A percentile compares a stretch with the other conserved stretches of the same genome.
Conservation (phyloP, 2,329 filamentous ascomycete genomes). For the Lasiodiplodia theobromae region DNA sequence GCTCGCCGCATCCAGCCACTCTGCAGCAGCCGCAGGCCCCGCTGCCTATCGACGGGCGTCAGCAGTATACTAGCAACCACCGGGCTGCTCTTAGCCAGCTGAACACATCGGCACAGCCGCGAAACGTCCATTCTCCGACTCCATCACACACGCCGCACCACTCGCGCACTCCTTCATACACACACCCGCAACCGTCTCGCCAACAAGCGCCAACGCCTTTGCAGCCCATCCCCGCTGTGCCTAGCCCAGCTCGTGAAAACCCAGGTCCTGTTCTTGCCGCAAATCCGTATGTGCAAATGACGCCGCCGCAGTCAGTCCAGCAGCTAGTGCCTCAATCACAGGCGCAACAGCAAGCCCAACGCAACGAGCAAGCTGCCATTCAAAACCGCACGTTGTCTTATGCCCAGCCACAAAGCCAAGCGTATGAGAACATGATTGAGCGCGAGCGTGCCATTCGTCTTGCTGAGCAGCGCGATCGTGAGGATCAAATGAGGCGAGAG, state of each 20-base stretch:
- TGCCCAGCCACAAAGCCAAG: slow-evolving; percentile 10
- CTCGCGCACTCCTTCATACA: slow-evolving; percentile 26
- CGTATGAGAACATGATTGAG: slow-evolving; percentile 21
- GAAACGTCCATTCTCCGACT: slow-evolving; percentile 26
- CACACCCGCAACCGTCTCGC: slow-evolving; percentile 24
- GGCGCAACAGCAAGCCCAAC: slow-evolving; percentile 19
- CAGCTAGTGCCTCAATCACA: slow-evolving; percentile 19
- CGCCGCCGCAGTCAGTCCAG: slow-evolving; percentile 22
- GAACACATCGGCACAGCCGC: slow-evolving; percentile 23
- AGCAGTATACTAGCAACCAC: slow-evolving; percentile 15
- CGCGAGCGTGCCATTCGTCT: slow-evolving; percentile 24
- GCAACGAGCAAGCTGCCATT: slow-evolving; percentile 17
- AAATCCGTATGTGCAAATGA: slow-evolving; percentile 29
- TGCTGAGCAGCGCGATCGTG: slow-evolving; percentile 21
- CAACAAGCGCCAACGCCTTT: slow-evolving; percentile 28
- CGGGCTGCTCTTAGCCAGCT: slow-evolving; percentile 26
- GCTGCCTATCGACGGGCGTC: slow-evolving; percentile 4
- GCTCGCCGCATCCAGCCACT: slow-evolving; percentile 23
- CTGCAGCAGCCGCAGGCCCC: slow-evolving; percentile 13
- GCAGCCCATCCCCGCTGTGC: slow-evolving; percentile 14
- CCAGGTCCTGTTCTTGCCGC: slow-evolving; percentile 20
- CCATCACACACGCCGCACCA: slow-evolving; percentile 25
- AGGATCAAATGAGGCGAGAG: slow-evolving; percentile 22
- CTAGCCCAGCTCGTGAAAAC: slow-evolving; percentile 9
- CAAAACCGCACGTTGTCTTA: slow-evolving; percentile 25